Evolutionary conservation across 495 filamentous ascomycete species (phyloP).

Genomic region (Hypoxylon fuscum): DNA sequence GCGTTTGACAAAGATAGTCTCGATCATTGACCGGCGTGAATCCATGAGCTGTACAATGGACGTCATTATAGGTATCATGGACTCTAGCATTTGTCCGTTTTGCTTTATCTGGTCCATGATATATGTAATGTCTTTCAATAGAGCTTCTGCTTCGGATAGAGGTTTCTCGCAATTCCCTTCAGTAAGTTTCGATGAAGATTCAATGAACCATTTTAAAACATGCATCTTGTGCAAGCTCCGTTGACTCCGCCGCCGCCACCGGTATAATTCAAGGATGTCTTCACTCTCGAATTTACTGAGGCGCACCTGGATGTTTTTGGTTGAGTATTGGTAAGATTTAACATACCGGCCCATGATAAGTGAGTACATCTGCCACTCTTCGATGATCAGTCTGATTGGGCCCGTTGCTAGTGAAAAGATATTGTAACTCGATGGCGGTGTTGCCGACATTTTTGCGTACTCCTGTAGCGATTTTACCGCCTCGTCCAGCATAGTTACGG

Average conservation of each 20-base stretch:
- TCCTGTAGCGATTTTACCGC: not conserved
- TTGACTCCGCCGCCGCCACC: slow-evolving; percentile 17
- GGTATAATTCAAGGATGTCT: slow-evolving; percentile 8
- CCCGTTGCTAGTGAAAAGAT: not conserved
- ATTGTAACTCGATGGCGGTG: not conserved
- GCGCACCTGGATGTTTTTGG: not conserved
- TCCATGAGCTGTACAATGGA: slow-evolving; percentile 46
- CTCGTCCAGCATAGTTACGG: slow-evolving; percentile 3
- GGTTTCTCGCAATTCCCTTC: not conserved
- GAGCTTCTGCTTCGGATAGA: not conserved
- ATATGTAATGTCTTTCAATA: slow-evolving; percentile 29
- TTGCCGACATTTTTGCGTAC: not conserved
- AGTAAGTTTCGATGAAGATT: not conserved
- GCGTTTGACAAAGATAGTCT: slow-evolving; percentile 46
- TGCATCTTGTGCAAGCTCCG: slow-evolving; percentile 14
- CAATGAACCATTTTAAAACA: slow-evolving; percentile 8
- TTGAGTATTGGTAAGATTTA: slow-evolving; percentile 10
- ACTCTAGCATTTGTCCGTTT: slow-evolving; percentile 33
- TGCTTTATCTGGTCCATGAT: slow-evolving; percentile 30
- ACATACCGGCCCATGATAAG: slow-evolving; percentile 14
- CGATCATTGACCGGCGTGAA: slow-evolving; percentile 26
- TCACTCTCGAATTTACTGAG: slow-evolving; percentile 3
- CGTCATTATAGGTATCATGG: slow-evolving; percentile 42
- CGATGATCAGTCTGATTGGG: slow-evolving; percentile 14
- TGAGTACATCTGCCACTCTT: slow-evolving; percentile 14